phyloP scores from a whole-genome alignment of 1,284 basidiomycete species.

The Apiotrichum sp. region DNA sequence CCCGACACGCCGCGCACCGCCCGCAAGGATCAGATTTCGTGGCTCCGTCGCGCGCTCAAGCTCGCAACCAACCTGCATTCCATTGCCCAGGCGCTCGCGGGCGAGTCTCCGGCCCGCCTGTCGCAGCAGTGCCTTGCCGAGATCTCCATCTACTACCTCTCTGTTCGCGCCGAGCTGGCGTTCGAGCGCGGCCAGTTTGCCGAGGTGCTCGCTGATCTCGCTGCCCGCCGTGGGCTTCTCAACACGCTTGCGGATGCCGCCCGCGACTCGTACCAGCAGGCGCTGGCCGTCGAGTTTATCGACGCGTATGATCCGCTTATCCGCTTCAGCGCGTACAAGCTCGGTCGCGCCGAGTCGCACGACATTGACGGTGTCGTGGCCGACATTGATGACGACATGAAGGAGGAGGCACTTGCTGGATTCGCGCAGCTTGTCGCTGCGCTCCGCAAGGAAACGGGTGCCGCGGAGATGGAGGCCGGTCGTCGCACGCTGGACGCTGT shows the following conservation, averaged over 20 bases:
- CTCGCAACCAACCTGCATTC: constrained; percentile 73
- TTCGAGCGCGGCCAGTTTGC: constrained; percentile 62
- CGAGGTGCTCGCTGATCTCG: constrained; percentile 68
- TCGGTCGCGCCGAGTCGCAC: constrained; percentile 62
- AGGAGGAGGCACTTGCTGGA: constrained; percentile 49
- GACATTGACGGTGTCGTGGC: constrained; percentile 75
- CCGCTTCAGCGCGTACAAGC: constrained; percentile 83
- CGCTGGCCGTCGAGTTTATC: constrained; percentile 73
- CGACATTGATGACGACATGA: constrained; percentile 60
- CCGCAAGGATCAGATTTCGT: constrained; percentile 45
- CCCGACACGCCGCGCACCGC: constrained; percentile 17
- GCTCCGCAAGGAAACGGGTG: constrained; percentile 31
- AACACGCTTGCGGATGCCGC: constrained; percentile 60
- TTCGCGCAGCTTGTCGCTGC: constrained; percentile 26
- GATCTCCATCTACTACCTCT: constrained; percentile 46
- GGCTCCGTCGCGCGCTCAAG: constrained; percentile 77
- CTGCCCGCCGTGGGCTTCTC: constrained; percentile 65
- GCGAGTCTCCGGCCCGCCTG: constrained; percentile 9
- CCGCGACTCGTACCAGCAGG: constrained; percentile 70
- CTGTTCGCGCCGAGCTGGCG: constrained; percentile 43
- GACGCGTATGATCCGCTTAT: constrained; percentile 89
- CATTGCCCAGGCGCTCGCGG: constrained; percentile 59
- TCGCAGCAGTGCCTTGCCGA: constrained; percentile 39
- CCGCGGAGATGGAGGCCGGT: constrained; percentile 51
- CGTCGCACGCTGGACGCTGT: constrained; percentile 58